phyloP scores from a whole-genome alignment of 129 eudicot species.

The Mikania micrantha region DNA sequence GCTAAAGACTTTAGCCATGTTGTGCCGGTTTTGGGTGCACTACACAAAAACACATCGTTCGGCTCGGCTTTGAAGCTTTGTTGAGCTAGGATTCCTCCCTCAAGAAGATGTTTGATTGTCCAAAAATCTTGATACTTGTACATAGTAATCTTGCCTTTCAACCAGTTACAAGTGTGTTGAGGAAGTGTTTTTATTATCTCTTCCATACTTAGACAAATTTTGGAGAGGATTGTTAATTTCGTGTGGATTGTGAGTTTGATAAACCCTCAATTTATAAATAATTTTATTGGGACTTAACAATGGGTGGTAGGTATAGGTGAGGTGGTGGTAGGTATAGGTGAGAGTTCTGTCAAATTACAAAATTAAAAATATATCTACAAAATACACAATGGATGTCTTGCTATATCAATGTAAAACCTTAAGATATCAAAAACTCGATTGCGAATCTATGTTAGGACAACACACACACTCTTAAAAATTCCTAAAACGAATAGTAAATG shows the following conservation, averaged over 20 bases:
- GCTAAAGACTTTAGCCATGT: neutral
- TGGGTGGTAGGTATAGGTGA: neutral
- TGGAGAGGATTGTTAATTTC: neutral
- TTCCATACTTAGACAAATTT: neutral
- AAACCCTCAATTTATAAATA: neutral
- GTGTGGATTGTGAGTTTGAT: neutral
- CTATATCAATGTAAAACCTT: too few relatives aligned
- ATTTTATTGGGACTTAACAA: neutral
- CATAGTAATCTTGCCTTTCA: neutral
- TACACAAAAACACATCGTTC: neutral
- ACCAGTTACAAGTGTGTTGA: constrained; percentile 1
- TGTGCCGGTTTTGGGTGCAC: neutral
- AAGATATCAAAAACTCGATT: too few relatives aligned
- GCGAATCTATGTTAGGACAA: too few relatives aligned
- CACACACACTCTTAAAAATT: too few relatives aligned
- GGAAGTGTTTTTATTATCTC: neutral
- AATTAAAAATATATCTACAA: too few relatives aligned
- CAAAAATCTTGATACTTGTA: neutral
- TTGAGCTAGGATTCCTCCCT: neutral
- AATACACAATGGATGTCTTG: too few relatives aligned
- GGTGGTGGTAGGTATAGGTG: too few relatives aligned
- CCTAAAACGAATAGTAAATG: too few relatives aligned
- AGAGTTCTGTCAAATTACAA: too few relatives aligned
- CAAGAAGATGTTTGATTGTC: neutral
- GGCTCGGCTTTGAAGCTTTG: neutral